Evolutionary conservation across 495 filamentous ascomycete genomes (phyloP), one percentile per base, ranked within the genome.

Genomic region (Venustampulla echinocandica): DNA sequence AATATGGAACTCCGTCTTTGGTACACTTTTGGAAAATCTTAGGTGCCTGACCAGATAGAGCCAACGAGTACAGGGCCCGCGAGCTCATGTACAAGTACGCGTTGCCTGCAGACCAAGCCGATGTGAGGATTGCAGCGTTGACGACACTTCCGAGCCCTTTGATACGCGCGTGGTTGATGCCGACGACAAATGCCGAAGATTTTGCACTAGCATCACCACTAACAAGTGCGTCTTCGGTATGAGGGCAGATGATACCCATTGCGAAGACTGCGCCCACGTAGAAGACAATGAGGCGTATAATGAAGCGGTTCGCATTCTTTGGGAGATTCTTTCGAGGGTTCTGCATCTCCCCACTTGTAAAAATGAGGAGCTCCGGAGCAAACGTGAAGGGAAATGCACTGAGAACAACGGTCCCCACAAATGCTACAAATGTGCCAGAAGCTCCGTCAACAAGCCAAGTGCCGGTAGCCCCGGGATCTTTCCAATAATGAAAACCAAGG

Each of bases 401-500:
- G 30, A 69, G 60, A 6, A 75, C 69, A 10, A 74, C 61, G 20
- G 62, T 64, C 4, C 50, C 50, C 6, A 63, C 46, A 35, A 69
- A 56, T 2, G 63, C 66, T 2, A 67, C 40, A 56, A 69, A 68
- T 0, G 65, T 51, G 1, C 69, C 68, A 7, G 52, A 58, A 36
- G 60, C 47, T 15, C 68, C 67, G 15, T 32, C 22, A n/a, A 25
- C 53, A 7, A 67, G 52, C 25, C 59, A 69, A 1, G 47, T 59
- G 28, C 61, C 65, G 7, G 58, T 59, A 10, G 65, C 61, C 3
- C 83, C 87, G 6, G 86, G 87, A 13, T 80, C 50, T n/a, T 73
- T 69, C 86, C 86, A 93, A 66, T 81, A 87, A 24, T 75, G 69
- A 61, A 92, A 92, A 4, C 88, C 88, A 23, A 64, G 54, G 17